Percentiles rank a stretch among this genome's conserved stretches.
Evolutionary conservation across 257 asterid species (phyloP).

Genomic region (Solanum stenotomum): DNA sequence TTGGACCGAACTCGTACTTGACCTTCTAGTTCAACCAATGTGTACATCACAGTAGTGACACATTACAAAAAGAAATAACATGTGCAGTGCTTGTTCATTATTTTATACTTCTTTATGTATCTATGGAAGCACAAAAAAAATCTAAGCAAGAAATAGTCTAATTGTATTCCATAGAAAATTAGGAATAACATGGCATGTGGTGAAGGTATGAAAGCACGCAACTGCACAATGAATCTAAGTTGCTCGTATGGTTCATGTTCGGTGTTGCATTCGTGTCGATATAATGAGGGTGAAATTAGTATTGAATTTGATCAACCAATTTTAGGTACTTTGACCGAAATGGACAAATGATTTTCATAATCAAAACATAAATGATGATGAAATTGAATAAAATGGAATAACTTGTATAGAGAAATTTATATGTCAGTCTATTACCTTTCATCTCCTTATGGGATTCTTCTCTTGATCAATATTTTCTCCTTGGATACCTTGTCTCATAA

Average conservation of each 20-base stretch:
- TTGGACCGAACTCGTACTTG: no score
- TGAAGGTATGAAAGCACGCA: neutral
- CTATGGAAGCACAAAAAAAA: neutral
- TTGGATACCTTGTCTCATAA: neutral
- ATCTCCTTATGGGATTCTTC: neutral
- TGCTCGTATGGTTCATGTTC: neutral
- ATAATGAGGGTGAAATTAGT: neutral
- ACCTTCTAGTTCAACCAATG: no score
- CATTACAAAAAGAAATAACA: no score
- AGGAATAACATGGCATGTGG: neutral
- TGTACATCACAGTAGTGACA: neutral
- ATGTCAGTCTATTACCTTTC: neutral
- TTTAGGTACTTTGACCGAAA: neutral
- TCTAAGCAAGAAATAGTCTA: neutral
- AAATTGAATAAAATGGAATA: no score
- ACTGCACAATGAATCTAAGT: neutral
- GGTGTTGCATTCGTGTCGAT: neutral
- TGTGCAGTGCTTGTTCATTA: neutral
- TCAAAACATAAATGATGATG: neutral
- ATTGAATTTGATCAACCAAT: neutral
- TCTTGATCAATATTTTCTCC: neutral
- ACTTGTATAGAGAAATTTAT: neutral
- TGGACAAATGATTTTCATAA: neutral
- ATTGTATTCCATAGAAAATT: no score
- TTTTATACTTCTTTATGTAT: neutral